Evolutionary conservation across 768 basidiomycete genomes (phyloP).

Genomic region (Pleurotus tuber-regium): DNA sequence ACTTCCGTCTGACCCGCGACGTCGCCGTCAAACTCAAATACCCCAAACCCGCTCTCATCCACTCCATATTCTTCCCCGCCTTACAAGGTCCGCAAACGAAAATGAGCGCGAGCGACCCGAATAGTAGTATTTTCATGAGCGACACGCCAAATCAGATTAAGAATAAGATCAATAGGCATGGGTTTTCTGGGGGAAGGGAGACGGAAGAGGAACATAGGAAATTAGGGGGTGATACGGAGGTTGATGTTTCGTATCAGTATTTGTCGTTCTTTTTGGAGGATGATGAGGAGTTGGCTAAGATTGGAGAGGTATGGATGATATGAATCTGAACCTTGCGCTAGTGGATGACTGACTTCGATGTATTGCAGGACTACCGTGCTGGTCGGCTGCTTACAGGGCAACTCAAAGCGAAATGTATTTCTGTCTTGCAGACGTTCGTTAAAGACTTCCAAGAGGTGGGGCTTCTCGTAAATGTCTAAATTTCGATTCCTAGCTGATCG

Average conservation of each 20-base stretch:
- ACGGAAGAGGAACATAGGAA: conserved; percentile 93
- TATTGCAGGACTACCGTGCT: conserved; percentile 80
- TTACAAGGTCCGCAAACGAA: conserved; percentile 98
- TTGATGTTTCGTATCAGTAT: conserved; percentile 96
- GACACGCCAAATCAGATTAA: conserved; percentile 93
- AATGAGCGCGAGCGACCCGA: conserved; percentile 96
- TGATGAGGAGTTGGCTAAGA: conserved; percentile 76
- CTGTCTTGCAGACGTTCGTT: conserved; percentile 78
- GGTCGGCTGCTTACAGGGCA: conserved; percentile 88
- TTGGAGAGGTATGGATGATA: conserved; percentile 67
- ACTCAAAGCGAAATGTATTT: conserved; percentile 87
- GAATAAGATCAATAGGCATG: conserved; percentile 95
- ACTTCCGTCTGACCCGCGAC: conserved; percentile 97
- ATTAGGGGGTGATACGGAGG: conserved; percentile 88
- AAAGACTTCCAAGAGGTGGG: conserved; percentile 76
- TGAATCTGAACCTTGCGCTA: background rate
- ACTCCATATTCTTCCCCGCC: conserved; percentile 98
- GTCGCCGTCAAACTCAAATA: conserved; percentile 93
- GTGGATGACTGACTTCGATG: background rate
- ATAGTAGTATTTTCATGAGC: conserved; percentile 94
- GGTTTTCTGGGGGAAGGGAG: conserved; percentile 93
- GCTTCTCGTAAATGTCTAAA: background rate
- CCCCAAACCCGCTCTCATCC: conserved; percentile 89
- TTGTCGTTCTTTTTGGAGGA: conserved; percentile 94
- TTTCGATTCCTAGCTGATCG: conserved; percentile 10